Evolutionary conservation across 1,139 yeast species (phyloP).

Genomic region (Candida neerlandica): DNA sequence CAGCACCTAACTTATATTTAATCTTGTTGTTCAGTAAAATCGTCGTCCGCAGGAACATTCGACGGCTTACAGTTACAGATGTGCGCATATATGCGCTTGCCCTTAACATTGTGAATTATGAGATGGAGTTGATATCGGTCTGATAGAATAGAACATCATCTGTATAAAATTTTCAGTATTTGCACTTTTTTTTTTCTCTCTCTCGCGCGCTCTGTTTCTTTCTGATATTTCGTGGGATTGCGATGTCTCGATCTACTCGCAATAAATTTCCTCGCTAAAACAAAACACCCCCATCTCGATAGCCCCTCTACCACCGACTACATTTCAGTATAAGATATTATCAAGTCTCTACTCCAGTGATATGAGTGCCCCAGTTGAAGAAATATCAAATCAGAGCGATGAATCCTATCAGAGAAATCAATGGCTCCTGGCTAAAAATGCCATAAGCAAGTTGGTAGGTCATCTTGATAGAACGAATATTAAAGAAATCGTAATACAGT

Average conservation of each 20-base stretch:
- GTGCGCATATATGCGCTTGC: not conserved
- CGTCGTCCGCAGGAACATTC: not conserved
- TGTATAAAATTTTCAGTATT: not conserved
- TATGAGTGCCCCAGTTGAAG: not conserved
- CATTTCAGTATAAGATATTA: no score
- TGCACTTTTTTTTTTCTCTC: no score
- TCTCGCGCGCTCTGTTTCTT: no score
- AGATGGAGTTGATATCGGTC: not conserved
- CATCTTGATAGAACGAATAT: slow-evolving; percentile 51
- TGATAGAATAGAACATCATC: not conserved
- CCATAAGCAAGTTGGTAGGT: slow-evolving; percentile 51
- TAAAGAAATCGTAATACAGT: slow-evolving; percentile 44
- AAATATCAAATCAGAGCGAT: not conserved
- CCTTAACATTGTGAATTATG: not conserved
- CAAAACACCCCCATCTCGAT: no score
- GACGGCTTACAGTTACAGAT: not conserved
- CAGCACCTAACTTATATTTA: slow-evolving; percentile 8
- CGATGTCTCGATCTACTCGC: no score
- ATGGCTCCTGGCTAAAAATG: slow-evolving; percentile 57
- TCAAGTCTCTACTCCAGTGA: not conserved
- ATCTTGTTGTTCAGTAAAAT: not conserved
- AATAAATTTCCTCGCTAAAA: not conserved
- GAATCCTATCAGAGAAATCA: slow-evolving; percentile 41
- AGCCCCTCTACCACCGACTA: no score
- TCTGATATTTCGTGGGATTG: no score